Percentiles rank a stretch among this genome's conserved stretches.
These are phyloP conservation scores for Aegilops speltoides DNA, from an alignment of 176 grass and related monocot species.

Conservation along the genomic window DNA sequence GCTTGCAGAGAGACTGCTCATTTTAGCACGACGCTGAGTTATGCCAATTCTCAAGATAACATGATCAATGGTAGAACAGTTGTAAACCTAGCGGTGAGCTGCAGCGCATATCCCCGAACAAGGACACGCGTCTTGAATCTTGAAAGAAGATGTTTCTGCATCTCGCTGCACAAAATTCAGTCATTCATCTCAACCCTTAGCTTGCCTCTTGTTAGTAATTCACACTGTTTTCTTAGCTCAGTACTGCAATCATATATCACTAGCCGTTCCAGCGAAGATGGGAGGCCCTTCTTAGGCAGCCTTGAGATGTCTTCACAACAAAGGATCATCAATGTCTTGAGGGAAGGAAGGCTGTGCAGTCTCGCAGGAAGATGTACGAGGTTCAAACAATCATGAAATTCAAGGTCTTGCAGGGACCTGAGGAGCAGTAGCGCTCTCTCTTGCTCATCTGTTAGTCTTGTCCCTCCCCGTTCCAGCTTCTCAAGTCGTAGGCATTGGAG, in stretches of 20 bases:
- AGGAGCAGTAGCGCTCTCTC: neutral
- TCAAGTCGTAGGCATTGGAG: neutral
- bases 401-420: neutral
- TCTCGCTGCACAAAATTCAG: too few relatives aligned
- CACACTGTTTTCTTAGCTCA: neutral
- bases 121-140: too few relatives aligned
- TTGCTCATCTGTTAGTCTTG: neutral
- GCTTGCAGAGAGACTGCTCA: too few relatives aligned
- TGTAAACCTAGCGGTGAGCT: too few relatives aligned
- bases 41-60: too few relatives aligned
- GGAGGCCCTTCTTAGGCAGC: neutral
- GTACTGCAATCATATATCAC: neutral
- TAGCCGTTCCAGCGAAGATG: neutral
- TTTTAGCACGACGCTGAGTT: too few relatives aligned
- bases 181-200: neutral
- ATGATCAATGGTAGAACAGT: too few relatives aligned
- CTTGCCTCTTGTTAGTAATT: neutral
- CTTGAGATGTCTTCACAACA: neutral
- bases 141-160: too few relatives aligned
- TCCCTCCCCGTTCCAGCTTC: neutral
- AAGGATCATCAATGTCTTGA: neutral
- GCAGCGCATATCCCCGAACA: too few relatives aligned
- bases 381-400: fast-evolving
- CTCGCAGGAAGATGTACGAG: neutral
- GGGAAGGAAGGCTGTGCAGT: neutral